Evolutionary conservation across 441 rosid species (phyloP), one percentile per base, ranked within the genome.

Genomic region (Daphne laureola): DNA sequence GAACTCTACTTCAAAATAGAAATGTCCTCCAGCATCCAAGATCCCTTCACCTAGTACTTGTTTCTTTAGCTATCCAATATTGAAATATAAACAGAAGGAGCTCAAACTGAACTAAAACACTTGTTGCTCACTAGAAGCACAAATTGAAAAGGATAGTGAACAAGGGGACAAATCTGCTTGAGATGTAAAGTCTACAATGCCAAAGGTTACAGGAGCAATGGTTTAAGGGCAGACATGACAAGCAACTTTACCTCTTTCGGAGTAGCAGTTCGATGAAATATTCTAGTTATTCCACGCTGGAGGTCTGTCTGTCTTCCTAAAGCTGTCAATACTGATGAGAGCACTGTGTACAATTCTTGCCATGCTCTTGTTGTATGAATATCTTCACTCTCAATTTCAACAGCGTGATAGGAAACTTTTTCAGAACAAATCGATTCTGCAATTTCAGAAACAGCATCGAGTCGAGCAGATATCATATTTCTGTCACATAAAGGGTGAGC

Each of bases 371-470:
- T 55, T 66, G 61, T 54, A 59, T 71, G 77, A 69, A 73, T 60
- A 66, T 61, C 69, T 43, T 69, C 79, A 65, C 59, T 73, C 55
- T 69, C 79, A 49, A 67, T 56, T 26, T 62, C 72, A 16, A 53
- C 66, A 38, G 61, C 65, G 53, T 21, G 50, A 59, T 69, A 78
- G 46, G 73, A 69, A 59, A 67, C 71, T 73, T 67, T 84, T 55
- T 53, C 64, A 53, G 81, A 77, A 35, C 90, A 79, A 89, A 88
- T 79, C 62, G 82, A 80, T 62, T 80, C 89, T 68, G 78, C 73
- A 67, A 86, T 89, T 83, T 92, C 98, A 68, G 94, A 86, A 77
- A 92, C 98, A 75, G 95, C 96, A 77, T 82, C 94, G 63, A 88
- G 96, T 65, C 98, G 96, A 73, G 91, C 81, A 60, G 68, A 70